Conservation (phyloP, 306 rosid genomes). For the Ormosia emarginata region DNA sequence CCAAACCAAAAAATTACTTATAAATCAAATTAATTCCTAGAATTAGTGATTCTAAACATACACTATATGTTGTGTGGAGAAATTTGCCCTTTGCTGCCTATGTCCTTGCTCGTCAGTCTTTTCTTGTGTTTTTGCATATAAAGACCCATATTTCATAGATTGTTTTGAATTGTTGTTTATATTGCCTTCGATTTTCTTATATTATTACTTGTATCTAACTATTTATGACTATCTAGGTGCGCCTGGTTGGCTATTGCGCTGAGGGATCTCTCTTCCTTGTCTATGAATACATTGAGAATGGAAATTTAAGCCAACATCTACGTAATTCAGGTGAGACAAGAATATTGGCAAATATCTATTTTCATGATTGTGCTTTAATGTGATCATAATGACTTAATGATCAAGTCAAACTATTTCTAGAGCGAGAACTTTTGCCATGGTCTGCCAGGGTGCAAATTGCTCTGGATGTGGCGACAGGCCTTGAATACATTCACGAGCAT, state of each 20-base stretch:
- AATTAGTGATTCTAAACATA: neutral
- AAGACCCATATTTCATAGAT: neutral
- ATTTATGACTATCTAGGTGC: constrained; percentile 55
- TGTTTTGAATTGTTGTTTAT: neutral
- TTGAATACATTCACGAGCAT: constrained; percentile 92
- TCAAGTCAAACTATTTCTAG: constrained; percentile 32
- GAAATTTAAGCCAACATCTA: constrained; percentile 76
- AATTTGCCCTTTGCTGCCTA: neutral
- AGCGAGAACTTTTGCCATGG: constrained; percentile 72
- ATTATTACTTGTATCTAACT: neutral
- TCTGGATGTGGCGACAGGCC: constrained; percentile 90
- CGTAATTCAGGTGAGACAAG: constrained; percentile 60
- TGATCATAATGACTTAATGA: neutral
- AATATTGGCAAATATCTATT: neutral
- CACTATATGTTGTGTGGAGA: neutral
- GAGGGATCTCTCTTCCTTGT: constrained; percentile 80
- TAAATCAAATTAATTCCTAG: no score
- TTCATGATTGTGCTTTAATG: neutral
- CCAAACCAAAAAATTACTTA: no score
- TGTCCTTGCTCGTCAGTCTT: neutral
- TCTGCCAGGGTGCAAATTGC: constrained; percentile 79
- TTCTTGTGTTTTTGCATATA: neutral
- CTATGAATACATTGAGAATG: constrained; percentile 86
- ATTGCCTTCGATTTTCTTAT: neutral
- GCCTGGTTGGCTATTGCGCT: constrained; percentile 84